Base-by-base conservation (phyloP, 805 yeast species). In the Yarrowia osloensis region DNA sequence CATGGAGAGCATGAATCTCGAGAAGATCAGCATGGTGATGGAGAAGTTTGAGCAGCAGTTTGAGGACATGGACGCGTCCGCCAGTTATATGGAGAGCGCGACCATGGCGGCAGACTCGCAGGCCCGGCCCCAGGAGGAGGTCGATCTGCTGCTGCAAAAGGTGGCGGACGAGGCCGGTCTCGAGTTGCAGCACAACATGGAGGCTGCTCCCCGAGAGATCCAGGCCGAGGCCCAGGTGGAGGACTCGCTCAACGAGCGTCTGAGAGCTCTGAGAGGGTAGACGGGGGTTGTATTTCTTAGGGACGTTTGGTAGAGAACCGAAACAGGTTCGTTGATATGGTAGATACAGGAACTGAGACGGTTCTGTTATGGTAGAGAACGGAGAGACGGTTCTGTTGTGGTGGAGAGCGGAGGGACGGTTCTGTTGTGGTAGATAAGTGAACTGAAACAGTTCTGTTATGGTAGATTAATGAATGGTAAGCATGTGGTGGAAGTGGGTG, bases 91-190 rank as follows among this genome's bases (percentile, higher is more conserved):
- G 76, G 98, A 94, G 77, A 85, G 86, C 55, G 94, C 96, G 67
- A 92, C 98, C 12, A 88, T 88, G 68, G 90, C 88, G 67, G 91
- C 95, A 66, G 91, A 90, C 73, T 97, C 97, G 0, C 83, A 90
- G 65, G 84, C 89, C 40, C 93, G 97, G 4, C 98, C 98, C 7
- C 97, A 91, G 76, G 98, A 94, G 68, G 95, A 93, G 70, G 99
- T 94, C 39, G 98, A 95, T 74, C 84, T 88, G 69, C 81, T 94
- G 74, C 84, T 94, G 90, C 91, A 83, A 74, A 91, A 90, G 76
- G 93, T 95, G 17, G 98, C 98, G 0, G 98, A 94, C 75, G 98
- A 94, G 75, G 98, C 97, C 0, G 99, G 99, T 2, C 81, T 95
- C 49, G 98, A 95, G 75, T 82, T 93, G 81, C 88, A 88, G 73